phyloP scores from a whole-genome alignment of 2,329 filamentous ascomycete species.

The Epichloe coenophiala region DNA sequence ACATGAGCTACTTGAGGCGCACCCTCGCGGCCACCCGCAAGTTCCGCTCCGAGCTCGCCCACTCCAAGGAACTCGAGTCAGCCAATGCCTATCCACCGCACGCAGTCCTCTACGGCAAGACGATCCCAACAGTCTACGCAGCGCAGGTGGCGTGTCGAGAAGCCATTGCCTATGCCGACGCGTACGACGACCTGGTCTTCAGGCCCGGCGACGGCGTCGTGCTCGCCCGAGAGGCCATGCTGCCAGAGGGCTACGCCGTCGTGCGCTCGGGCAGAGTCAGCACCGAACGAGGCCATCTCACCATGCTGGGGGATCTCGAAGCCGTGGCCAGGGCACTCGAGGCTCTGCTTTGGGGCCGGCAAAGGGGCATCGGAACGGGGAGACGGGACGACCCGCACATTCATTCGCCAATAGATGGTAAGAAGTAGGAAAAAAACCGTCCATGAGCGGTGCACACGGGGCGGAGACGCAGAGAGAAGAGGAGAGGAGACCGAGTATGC shows the following conservation, averaged over 20 bases:
- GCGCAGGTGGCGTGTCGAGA: slow-evolving; percentile 62
- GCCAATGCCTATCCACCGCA: slow-evolving; percentile 71
- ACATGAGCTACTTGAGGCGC: slow-evolving; percentile 55
- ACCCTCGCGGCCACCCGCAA: slow-evolving; percentile 56
- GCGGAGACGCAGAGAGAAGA: not conserved
- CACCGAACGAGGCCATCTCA: slow-evolving; percentile 77
- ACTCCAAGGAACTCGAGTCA: slow-evolving; percentile 42
- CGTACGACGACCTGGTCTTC: slow-evolving; percentile 79
- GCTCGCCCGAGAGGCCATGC: slow-evolving; percentile 71
- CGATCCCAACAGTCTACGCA: slow-evolving; percentile 71
- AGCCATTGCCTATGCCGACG: slow-evolving; percentile 60
- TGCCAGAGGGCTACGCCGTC: slow-evolving; percentile 65
- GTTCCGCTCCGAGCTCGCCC: slow-evolving; percentile 65
- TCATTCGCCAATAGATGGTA: no score
- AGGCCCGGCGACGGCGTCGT: slow-evolving; percentile 82
- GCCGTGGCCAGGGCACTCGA: slow-evolving; percentile 63
- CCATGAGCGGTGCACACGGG: no score
- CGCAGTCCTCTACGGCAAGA: slow-evolving; percentile 75
- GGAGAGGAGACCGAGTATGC: not conserved
- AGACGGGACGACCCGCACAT: not conserved
- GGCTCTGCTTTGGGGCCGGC: slow-evolving; percentile 52
- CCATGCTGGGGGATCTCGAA: slow-evolving; percentile 70
- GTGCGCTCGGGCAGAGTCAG: slow-evolving; percentile 62
- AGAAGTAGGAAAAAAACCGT: no score
- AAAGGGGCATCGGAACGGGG: slow-evolving; percentile 59